Conservation (phyloP, 1,284 basidiomycete genomes). For the Tilletiaria anomala region DNA sequence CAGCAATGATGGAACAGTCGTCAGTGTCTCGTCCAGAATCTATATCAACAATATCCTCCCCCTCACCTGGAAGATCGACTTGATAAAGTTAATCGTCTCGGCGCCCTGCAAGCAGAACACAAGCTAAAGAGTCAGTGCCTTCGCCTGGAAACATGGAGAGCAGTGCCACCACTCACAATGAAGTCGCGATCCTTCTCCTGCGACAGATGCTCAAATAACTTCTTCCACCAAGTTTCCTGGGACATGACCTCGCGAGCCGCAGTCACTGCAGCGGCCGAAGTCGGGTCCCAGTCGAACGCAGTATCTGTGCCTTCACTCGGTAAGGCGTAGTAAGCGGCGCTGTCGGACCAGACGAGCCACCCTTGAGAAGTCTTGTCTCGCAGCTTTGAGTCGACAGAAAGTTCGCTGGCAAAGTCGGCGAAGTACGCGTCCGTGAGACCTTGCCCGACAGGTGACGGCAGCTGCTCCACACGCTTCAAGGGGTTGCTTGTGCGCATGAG, state of each 20-base stretch:
- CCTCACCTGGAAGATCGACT: conserved; percentile 46
- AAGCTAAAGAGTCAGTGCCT: no score
- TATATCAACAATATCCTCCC: no score
- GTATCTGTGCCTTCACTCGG: conserved; percentile 45
- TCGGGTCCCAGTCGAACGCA: conserved; percentile 51
- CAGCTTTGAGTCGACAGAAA: conserved; percentile 43
- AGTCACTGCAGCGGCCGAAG: conserved; percentile 51
- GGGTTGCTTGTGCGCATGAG: conserved; percentile 66
- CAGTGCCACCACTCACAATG: no score
- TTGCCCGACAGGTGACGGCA: conserved; percentile 25
- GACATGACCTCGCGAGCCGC: conserved; percentile 48
- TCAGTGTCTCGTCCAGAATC: no score
- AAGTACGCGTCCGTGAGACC: conserved; percentile 51
- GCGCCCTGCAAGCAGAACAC: no score
- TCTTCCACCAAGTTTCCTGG: conserved; percentile 51
- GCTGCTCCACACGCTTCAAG: conserved; percentile 43
- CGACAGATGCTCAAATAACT: conserved; percentile 35
- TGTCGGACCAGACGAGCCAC: conserved; percentile 67
- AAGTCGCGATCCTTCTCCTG: conserved; percentile 35
- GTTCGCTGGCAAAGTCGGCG: conserved; percentile 37
- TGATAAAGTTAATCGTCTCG: conserved; percentile 44
- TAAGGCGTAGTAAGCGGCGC: conserved; percentile 55
- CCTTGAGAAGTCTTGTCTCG: conserved; percentile 70
- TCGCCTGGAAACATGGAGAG: no score
- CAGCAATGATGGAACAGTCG: no score